phyloP scores from a whole-genome alignment of 2,329 filamentous ascomycete genomes.

The Cladophialophora psammophila region DNA sequence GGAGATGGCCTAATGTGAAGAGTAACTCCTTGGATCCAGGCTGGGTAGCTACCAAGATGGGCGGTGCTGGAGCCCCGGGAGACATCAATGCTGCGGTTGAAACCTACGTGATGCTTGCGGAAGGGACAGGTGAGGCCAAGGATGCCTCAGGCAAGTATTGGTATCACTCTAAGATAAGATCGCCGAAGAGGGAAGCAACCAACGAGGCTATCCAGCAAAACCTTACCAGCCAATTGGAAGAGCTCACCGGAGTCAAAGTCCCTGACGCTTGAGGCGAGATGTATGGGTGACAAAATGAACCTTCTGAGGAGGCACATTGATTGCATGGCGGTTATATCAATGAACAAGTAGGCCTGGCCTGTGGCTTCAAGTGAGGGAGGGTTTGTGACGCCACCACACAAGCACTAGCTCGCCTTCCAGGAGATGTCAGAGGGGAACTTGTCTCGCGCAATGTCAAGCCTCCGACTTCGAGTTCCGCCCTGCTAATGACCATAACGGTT shows the following conservation, averaged over 20 bases:
- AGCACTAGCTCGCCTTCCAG: not conserved
- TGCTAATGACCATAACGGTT: not conserved
- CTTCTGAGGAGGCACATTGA: not conserved
- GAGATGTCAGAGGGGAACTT: not conserved
- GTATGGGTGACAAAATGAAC: not conserved
- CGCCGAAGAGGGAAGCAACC: slow-evolving; percentile 44
- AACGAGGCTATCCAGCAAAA: slow-evolving; percentile 55
- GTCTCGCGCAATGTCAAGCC: not conserved
- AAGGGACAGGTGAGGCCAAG: slow-evolving; percentile 47
- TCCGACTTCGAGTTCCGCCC: not conserved
- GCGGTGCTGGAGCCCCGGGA: slow-evolving; percentile 57
- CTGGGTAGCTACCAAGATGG: slow-evolving; percentile 63
- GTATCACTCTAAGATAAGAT: slow-evolving; percentile 44
- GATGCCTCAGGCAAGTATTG: slow-evolving; percentile 52
- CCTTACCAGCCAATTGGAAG: slow-evolving; percentile 50
- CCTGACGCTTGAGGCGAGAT: slow-evolving; percentile 14
- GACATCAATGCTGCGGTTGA: slow-evolving; percentile 57
- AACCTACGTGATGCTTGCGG: slow-evolving; percentile 58
- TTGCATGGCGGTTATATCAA: not conserved
- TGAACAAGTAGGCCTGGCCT: not conserved
- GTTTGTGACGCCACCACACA: not conserved
- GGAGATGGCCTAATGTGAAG: slow-evolving; percentile 55
- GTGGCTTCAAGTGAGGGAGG: not conserved
- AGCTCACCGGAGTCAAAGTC: slow-evolving; percentile 39
- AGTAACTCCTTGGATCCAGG: slow-evolving; percentile 61